Evolutionary conservation across 1,284 basidiomycete species (phyloP).

Genomic region (Ceratobasidium sp.): DNA sequence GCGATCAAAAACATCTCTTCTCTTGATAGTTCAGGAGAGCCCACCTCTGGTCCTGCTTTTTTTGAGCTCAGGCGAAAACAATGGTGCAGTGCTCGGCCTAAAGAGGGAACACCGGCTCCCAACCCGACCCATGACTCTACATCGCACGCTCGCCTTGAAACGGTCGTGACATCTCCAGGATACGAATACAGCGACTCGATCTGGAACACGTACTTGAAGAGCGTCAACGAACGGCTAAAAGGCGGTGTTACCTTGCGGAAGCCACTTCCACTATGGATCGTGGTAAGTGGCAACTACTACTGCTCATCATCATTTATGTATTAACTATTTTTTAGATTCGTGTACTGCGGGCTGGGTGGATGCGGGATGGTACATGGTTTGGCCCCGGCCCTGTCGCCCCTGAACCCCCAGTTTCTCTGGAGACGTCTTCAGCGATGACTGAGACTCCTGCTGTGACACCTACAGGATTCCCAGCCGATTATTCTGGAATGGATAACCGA

Average conservation of each 20-base stretch:
- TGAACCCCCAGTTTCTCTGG: slow-evolving; percentile 1
- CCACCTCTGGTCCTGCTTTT: slow-evolving; percentile 38
- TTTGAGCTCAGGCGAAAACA: slow-evolving; percentile 36
- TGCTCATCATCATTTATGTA: background rate
- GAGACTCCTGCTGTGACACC: slow-evolving; percentile 36
- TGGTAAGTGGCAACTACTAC: slow-evolving; percentile 41
- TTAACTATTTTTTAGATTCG: slow-evolving; percentile 43
- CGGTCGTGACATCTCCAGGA: slow-evolving; percentile 43
- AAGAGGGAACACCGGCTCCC: background rate
- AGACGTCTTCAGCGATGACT: slow-evolving; percentile 36
- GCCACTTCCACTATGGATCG: slow-evolving; percentile 45
- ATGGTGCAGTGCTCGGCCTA: slow-evolving; percentile 27
- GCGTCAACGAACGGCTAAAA: slow-evolving; percentile 47
- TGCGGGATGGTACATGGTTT: slow-evolving; percentile 50
- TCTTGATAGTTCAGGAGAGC: slow-evolving; percentile 3
- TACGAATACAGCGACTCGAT: slow-evolving; percentile 47
- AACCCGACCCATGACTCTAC: slow-evolving; percentile 7
- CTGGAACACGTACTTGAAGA: slow-evolving; percentile 48
- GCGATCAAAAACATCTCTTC: background rate
- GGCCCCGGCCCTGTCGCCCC: slow-evolving; percentile 10
- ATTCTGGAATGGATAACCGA: background rate
- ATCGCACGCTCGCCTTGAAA: slow-evolving; percentile 45
- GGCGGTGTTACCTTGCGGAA: slow-evolving; percentile 47
- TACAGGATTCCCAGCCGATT: slow-evolving; percentile 20
- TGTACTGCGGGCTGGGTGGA: slow-evolving; percentile 49